Evolutionary conservation across 2,329 filamentous ascomycete species (phyloP).

Genomic region (Colletotrichum sp.): DNA sequence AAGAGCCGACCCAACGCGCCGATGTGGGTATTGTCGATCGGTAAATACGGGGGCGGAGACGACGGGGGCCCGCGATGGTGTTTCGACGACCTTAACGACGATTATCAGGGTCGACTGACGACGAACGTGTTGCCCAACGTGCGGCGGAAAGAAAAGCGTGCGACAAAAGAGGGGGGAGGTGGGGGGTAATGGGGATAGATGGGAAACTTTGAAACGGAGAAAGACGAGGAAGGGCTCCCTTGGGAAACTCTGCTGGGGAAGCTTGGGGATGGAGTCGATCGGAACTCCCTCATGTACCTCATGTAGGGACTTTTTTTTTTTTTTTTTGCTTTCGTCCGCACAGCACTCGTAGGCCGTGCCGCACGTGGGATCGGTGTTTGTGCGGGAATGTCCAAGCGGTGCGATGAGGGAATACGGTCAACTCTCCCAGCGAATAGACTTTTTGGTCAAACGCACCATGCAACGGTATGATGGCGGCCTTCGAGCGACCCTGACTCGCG

Average conservation of each 20-base stretch:
- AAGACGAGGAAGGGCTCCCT: neutral
- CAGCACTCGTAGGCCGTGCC: neutral
- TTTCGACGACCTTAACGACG: neutral
- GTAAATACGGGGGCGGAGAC: neutral
- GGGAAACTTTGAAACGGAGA: neutral
- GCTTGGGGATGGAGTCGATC: neutral
- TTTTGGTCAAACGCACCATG: conserved; percentile 12
- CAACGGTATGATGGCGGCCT: neutral
- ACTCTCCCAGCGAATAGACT: neutral
- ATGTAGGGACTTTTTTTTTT: neutral
- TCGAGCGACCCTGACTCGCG: neutral
- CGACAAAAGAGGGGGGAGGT: neutral
- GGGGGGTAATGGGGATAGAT: neutral
- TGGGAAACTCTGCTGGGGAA: neutral
- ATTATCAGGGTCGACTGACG: neutral
- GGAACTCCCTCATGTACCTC: neutral
- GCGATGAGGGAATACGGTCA: neutral
- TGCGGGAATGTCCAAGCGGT: conserved; percentile 1
- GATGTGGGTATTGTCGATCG: neutral
- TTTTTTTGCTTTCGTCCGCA: neutral
- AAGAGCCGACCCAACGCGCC: neutral
- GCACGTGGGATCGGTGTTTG: neutral
- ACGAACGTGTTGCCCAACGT: neutral
- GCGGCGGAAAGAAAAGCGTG: neutral
- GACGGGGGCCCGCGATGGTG: neutral